A percentile compares a stretch with the other conserved stretches of the same genome.
Conservation (phyloP, 768 basidiomycete species). For the Sutorius australiensis region DNA sequence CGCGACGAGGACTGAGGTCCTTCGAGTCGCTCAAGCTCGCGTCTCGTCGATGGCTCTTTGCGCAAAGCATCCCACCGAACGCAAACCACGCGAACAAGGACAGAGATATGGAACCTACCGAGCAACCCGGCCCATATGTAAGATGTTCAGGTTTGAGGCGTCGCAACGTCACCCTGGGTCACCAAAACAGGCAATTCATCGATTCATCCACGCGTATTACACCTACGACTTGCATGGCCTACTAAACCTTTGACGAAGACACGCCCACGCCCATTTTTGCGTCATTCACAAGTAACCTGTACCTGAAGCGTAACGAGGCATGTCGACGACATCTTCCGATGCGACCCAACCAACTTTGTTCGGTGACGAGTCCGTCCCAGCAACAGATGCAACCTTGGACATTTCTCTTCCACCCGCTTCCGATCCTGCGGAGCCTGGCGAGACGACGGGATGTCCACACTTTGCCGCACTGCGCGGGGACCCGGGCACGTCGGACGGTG, state of each 20-base stretch:
- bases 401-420: slow-evolving; percentile 4
- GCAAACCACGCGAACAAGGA: slow-evolving; percentile 13
- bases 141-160: neutral
- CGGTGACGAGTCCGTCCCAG: slow-evolving; percentile 20
- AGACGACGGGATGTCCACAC: slow-evolving; percentile 36
- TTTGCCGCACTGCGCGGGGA: slow-evolving; percentile 37
- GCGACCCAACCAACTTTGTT: slow-evolving; percentile 28
- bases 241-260: neutral
- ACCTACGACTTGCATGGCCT: neutral
- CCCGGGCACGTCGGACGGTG: slow-evolving; percentile 18
- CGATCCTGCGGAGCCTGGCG: slow-evolving; percentile 12
- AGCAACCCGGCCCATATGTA: neutral
- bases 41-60: neutral
- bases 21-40: neutral
- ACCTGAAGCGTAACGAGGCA: neutral
- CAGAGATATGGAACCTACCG: neutral
- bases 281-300: neutral
- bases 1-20: neutral
- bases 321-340: slow-evolving; percentile 32
- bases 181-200: slow-evolving; percentile 15
- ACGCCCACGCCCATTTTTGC: neutral
- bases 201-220: neutral
- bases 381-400: slow-evolving; percentile 13
- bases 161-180: too few relatives aligned
- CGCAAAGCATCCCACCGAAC: neutral